Evolutionary conservation across 257 asterid genomes (phyloP).

Genomic region (Solanum sitiens): DNA sequence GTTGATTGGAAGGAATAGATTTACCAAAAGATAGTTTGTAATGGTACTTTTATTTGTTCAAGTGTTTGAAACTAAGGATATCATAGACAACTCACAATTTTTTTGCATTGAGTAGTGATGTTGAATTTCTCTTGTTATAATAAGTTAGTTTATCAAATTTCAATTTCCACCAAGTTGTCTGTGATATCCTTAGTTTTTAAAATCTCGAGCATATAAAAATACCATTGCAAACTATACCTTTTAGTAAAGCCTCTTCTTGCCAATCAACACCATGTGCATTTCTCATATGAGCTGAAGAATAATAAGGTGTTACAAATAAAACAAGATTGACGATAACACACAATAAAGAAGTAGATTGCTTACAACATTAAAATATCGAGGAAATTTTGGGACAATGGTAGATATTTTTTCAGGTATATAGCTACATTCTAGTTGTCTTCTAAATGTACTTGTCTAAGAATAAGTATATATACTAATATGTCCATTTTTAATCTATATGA

Average conservation of each 20-base stretch:
- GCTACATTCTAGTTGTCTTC: neutral
- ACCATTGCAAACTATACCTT: neutral
- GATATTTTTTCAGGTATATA: neutral
- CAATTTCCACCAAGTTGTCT: neutral
- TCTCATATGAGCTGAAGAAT: conserved; percentile 66
- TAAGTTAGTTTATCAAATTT: neutral
- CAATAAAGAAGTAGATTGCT: neutral
- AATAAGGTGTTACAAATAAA: conserved; percentile 38
- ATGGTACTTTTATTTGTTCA: too few relatives aligned
- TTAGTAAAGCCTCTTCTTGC: conserved; percentile 56
- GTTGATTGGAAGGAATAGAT: conserved; percentile 89
- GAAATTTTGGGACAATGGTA: neutral
- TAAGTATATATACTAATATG: neutral
- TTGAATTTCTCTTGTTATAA: neutral
- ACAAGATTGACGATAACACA: neutral
- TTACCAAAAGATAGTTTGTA: conserved; percentile 43
- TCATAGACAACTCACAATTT: too few relatives aligned
- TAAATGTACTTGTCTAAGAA: neutral
- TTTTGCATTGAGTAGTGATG: too few relatives aligned
- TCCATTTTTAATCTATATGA: neutral
- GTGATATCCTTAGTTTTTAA: neutral
- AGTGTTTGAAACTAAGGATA: too few relatives aligned
- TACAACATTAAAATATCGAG: neutral
- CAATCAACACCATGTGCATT: conserved; percentile 58
- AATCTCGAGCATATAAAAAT: neutral